Evolutionary conservation across 371 early-diverging fungal genomes (phyloP).

Genomic region (Circinella minor): DNA sequence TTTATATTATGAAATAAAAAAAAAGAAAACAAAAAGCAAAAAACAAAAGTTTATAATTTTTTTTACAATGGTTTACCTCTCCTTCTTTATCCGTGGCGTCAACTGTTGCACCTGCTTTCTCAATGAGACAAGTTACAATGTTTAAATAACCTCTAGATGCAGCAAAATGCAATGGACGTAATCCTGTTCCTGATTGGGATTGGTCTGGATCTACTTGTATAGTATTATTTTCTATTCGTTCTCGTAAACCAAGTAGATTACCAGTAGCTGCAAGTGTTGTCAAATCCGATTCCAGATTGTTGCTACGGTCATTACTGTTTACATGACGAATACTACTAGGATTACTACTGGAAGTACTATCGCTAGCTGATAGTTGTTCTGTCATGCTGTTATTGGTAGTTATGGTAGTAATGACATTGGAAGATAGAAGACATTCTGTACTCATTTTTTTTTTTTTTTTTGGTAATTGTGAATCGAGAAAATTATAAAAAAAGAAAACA

Average conservation of each 20-base stretch:
- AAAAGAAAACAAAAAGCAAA: neutral
- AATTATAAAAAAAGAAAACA: too few relatives aligned
- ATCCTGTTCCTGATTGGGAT: conserved; percentile 56
- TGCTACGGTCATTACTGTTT: neutral
- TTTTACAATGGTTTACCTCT: conserved; percentile 54
- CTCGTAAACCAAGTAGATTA: conserved; percentile 8
- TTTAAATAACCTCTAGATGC: conserved; percentile 69
- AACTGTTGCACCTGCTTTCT: conserved; percentile 60
- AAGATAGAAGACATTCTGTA: too few relatives aligned
- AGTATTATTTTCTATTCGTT: neutral
- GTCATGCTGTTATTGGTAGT: too few relatives aligned
- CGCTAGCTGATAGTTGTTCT: neutral
- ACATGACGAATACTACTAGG: neutral
- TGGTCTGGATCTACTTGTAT: conserved; percentile 14
- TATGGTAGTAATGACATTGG: too few relatives aligned
- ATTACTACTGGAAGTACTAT: neutral
- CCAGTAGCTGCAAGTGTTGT: conserved; percentile 14
- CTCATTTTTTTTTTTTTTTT: too few relatives aligned
- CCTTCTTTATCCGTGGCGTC: conserved; percentile 71
- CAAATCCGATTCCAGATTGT: conserved; percentile 26
- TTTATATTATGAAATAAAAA: too few relatives aligned
- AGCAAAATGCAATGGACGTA: conserved; percentile 73
- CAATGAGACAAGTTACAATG: conserved; percentile 64
- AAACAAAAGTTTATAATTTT: neutral
- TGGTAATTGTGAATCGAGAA: too few relatives aligned